phyloP scores from a whole-genome alignment of 2,329 filamentous ascomycete species.

The Lachnellula hyalina region DNA sequence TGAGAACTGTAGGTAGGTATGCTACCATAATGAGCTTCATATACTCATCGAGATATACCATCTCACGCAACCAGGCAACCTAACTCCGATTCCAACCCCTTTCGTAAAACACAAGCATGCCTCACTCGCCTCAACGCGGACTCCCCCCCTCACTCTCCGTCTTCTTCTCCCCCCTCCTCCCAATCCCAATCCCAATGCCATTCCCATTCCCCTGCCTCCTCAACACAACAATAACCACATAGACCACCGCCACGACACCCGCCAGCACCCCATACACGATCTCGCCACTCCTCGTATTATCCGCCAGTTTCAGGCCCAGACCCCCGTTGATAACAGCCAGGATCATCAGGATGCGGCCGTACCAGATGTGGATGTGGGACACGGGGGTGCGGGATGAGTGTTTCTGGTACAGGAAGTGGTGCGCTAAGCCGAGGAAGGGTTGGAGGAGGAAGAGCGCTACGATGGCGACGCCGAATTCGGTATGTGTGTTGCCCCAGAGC shows the following conservation, averaged over 20 bases:
- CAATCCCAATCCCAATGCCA: not conserved
- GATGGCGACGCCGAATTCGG: conserved; percentile 50
- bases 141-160: too few relatives aligned
- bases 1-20: too few relatives aligned
- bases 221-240: conserved; percentile 32
- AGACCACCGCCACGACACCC: conserved; percentile 42
- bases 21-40: too few relatives aligned
- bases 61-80: too few relatives aligned
- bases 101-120: too few relatives aligned
- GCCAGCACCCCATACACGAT: conserved; percentile 54
- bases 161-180: too few relatives aligned
- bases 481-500: conserved; percentile 50
- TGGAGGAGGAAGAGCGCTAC: conserved; percentile 51
- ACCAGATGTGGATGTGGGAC: conserved; percentile 58
- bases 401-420: conserved; percentile 50
- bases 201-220: conserved; percentile 13
- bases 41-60: too few relatives aligned
- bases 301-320: conserved; percentile 49
- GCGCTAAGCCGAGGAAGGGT: conserved; percentile 51
- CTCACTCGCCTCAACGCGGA: too few relatives aligned
- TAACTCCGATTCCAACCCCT: too few relatives aligned
- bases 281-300: conserved; percentile 36
- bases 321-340: conserved; percentile 60
- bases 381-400: conserved; percentile 43
- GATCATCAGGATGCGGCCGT: conserved; percentile 51